phyloP scores from a whole-genome alignment of 2,329 filamentous ascomycete genomes.

The Aureobasidium sp. region DNA sequence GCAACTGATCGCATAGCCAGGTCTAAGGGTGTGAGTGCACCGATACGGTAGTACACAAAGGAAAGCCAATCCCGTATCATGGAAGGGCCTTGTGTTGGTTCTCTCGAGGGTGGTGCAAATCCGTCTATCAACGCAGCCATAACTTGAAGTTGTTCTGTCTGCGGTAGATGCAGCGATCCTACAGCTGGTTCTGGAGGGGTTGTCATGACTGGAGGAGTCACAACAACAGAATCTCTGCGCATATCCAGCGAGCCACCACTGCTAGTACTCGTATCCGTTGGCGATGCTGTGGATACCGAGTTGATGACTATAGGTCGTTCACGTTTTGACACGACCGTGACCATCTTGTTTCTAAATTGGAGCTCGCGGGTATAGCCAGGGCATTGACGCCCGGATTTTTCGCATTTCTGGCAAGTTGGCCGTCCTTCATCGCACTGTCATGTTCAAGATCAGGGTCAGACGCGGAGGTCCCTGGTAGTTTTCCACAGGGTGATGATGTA shows the following conservation, averaged over 20 bases:
- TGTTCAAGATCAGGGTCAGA: background rate
- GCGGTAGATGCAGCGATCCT: background rate
- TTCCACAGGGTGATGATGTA: background rate
- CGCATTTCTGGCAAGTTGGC: conserved; percentile 1
- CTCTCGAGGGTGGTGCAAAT: background rate
- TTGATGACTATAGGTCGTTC: background rate
- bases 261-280: background rate
- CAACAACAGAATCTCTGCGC: conserved; percentile 1
- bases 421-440: conserved; percentile 10
- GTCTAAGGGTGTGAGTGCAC: background rate
- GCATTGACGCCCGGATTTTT: conserved; percentile 2
- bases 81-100: background rate
- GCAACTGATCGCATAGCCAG: conserved; percentile 8
- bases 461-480: background rate
- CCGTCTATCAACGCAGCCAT: conserved; percentile 5
- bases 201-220: background rate
- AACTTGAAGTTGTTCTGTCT: background rate
- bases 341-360: background rate
- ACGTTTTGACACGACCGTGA: background rate
- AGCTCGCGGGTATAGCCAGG: conserved; percentile 1
- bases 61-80: conserved; percentile 3
- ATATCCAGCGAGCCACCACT: background rate
- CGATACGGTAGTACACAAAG: conserved; percentile 1
- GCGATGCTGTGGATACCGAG: background rate
- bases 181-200: background rate